Percentiles rank a stretch among this genome's conserved stretches.
Conservation (phyloP, 495 filamentous ascomycete species). For the Penicillium silybi region DNA sequence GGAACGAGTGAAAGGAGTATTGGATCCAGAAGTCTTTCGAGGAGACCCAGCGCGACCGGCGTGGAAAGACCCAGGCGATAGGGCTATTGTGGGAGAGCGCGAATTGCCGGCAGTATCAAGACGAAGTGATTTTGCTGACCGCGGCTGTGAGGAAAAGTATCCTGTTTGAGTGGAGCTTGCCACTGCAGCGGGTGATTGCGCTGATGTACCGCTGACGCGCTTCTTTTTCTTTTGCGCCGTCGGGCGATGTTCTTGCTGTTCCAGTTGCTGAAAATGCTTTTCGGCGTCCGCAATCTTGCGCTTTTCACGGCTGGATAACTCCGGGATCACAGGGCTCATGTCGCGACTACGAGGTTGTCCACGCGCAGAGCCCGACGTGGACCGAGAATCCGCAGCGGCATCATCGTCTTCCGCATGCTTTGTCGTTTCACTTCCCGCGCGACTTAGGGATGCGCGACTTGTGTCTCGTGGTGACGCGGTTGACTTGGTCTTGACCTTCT, state of each 20-base stretch:
- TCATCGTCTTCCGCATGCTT: conserved; percentile 51
- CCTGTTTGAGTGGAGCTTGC: conserved; percentile 20
- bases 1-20: conserved; percentile 23
- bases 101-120: conserved; percentile 23
- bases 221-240: conserved; percentile 42
- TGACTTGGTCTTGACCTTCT: conserved; percentile 57
- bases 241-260: conserved; percentile 45
- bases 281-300: conserved; percentile 83
- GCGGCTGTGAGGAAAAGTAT: conserved; percentile 11
- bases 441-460: conserved; percentile 68
- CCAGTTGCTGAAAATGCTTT: conserved; percentile 61
- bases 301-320: conserved; percentile 80
- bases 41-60: conserved; percentile 20
- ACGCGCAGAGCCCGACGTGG: conserved; percentile 67
- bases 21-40: conserved; percentile 31
- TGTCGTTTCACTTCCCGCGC: conserved; percentile 70
- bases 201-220: conserved; percentile 41
- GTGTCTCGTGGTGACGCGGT: conserved; percentile 65
- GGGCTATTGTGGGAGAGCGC: conserved; percentile 26
- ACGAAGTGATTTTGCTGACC: conserved; percentile 14
- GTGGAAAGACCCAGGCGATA: conserved; percentile 17
- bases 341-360: conserved; percentile 80
- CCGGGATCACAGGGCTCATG: conserved; percentile 59
- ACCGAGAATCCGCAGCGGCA: conserved; percentile 49
- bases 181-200: conserved; percentile 27